phyloP scores from a whole-genome alignment of 2,329 filamentous ascomycete genomes.

The Arthrobotrys sinensis region DNA sequence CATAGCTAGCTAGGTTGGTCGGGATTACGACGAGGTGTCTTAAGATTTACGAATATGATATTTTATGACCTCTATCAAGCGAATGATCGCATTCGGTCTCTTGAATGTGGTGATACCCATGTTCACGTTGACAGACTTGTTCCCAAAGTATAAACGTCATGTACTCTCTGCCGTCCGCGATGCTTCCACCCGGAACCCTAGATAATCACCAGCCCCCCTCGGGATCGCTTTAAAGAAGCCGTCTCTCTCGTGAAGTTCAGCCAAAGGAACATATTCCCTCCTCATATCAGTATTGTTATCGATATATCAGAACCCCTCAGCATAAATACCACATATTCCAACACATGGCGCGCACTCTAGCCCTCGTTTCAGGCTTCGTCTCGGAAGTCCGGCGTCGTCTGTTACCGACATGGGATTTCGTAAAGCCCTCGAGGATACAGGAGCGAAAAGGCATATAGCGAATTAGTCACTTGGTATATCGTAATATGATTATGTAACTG shows the following conservation, averaged over 20 bases:
- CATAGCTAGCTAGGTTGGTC: background rate
- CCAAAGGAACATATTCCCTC: too few species aligned
- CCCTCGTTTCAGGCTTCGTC: background rate
- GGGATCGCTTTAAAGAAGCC: too few species aligned
- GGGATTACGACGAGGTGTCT: background rate
- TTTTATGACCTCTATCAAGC: background rate
- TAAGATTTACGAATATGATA: conserved; percentile 1
- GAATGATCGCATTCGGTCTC: background rate
- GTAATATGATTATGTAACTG: too few species aligned
- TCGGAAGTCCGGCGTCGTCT: conserved; percentile 5
- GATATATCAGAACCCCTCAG: too few species aligned
- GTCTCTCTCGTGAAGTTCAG: too few species aligned
- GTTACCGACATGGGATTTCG: conserved; percentile 15
- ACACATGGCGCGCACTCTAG: background rate
- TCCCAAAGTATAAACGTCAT: too few species aligned
- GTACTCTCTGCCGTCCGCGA: too few species aligned
- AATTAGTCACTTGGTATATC: too few species aligned
- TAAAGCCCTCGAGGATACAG: conserved; percentile 12
- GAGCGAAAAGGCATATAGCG: conserved; percentile 3
- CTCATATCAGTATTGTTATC: too few species aligned
- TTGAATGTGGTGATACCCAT: background rate
- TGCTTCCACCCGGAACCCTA: too few species aligned
- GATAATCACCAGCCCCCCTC: too few species aligned
- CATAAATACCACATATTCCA: conserved; percentile 4
- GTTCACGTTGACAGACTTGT: background rate